Conservation (phyloP, 31 red algal genomes). For the Asparagopsis taxiformis region DNA sequence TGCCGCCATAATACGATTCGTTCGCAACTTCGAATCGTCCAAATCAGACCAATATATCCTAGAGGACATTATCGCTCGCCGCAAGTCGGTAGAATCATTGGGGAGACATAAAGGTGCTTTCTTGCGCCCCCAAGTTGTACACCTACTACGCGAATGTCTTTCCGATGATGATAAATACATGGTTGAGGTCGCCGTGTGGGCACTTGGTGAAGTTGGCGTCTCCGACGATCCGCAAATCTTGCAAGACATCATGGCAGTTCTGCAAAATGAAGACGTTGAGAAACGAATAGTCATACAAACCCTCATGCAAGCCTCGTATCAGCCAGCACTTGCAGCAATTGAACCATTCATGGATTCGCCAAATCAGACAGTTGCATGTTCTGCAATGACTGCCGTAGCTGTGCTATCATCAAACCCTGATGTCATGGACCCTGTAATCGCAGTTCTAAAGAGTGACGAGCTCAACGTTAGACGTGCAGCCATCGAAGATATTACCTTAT, state of each 20-base stretch:
- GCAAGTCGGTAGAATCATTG: constrained; percentile 79
- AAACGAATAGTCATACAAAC: constrained; percentile 75
- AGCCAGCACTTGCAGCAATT: constrained; percentile 33
- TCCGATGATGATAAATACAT: constrained; percentile 42
- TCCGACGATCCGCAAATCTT: constrained; percentile 15
- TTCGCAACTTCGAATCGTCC: constrained; percentile 22
- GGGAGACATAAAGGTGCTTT: constrained; percentile 50
- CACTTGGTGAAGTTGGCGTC: constrained; percentile 44
- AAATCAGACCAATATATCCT: constrained; percentile 32
- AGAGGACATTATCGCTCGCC: constrained; percentile 63
- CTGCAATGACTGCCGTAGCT: constrained; percentile 48
- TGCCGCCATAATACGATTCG: constrained; percentile 55
- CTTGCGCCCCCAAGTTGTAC: constrained; percentile 20
- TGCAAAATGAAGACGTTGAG: constrained; percentile 40
- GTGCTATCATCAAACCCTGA: constrained; percentile 17
- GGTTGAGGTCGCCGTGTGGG: constrained; percentile 82
- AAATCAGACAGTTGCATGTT: constrained; percentile 39
- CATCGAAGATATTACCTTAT: constrained; percentile 74
- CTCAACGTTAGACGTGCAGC: constrained; percentile 66
- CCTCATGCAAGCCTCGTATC: constrained; percentile 37
- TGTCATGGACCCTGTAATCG: constrained; percentile 52
- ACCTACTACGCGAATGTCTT: constrained; percentile 27
- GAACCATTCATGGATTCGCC: constrained; percentile 20
- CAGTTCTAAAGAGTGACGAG: constrained; percentile 39
- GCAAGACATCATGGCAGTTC: constrained; percentile 34